Base-by-base conservation (phyloP, 495 filamentous ascomycete species). In the Penicillium coprophilum region DNA sequence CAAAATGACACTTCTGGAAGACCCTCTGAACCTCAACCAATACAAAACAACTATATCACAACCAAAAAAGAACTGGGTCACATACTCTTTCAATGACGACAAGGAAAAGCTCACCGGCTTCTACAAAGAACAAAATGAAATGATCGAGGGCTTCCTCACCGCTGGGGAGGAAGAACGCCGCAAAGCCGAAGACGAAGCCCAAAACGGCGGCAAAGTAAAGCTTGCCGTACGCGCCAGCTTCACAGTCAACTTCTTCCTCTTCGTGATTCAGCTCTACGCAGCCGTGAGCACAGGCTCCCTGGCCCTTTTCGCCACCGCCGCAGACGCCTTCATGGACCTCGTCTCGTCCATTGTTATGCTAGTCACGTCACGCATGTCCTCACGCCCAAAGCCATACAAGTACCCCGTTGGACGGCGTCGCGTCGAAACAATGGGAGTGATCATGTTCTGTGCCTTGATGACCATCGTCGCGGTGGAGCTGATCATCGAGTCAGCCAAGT, bases 261-360 rank as follows among this genome's bases (percentile, higher is more conserved):
- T 83, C 65, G 62, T 82, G 61, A 84, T 84, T 39, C 80, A 83
- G 67, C 67, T 83, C 43, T 84, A 82, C 63, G 81, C 81, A 38
- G 80, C 81, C 39, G 68, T 82, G 45, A 76, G 79, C 31, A 84
- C 81, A 13, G 79, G 81, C 24, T 82, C 81, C 11, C 71, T 82
- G 21, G 73, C 79, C 59, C 72, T 82, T 4, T 84, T 84, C 56
- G 80, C 79, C 36, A 83, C 81, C 48, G 78, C 80, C 44, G 80
- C 80, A 50, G 81, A 83, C 66, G 79, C 80, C 23, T 82, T 83
- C 61, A 82, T 83, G 80, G 80, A 84, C 49, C 74, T 82, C n/a
- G 79, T 83, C 7, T 81, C 79, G 24, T 82, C 80, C 24, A 73
- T 78, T 56, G 78, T 82, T 56, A 82, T 83, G 76, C 70, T 81